Conservation (phyloP, 2,329 filamentous ascomycete genomes). For the Aspergillus phoenicis region DNA sequence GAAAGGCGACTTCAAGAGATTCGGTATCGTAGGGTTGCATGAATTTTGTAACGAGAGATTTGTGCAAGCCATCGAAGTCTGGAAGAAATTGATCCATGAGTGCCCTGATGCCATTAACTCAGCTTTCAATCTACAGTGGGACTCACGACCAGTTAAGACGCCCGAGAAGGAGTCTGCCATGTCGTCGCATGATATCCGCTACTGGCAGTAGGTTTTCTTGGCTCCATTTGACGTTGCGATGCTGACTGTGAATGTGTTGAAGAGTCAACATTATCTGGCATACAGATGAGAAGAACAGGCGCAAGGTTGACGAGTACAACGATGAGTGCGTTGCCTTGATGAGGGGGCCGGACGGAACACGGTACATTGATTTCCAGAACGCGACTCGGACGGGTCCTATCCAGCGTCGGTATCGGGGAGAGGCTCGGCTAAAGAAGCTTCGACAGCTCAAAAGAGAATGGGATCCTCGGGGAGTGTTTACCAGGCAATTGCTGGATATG, state of each 20-base stretch:
- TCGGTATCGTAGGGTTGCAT: not conserved
- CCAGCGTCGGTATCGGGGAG: not conserved
- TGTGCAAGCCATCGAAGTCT: not conserved
- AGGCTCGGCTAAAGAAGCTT: not conserved
- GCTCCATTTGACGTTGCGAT: not conserved
- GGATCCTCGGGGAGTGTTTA: not conserved
- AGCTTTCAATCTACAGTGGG: not conserved
- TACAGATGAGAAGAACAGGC: not conserved
- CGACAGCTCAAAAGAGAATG: not conserved
- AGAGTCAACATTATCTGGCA: conserved; percentile 2
- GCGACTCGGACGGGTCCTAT: not conserved
- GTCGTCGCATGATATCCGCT: conserved; percentile 1
- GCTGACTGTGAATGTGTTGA: not conserved
- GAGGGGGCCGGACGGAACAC: not conserved
- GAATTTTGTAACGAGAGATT: not conserved
- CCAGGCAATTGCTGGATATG: not conserved
- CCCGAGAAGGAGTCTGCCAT: not conserved
- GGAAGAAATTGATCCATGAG: not conserved
- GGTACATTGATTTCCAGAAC: not conserved
- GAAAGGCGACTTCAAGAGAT: conserved; percentile 2
- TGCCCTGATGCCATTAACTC: conserved; percentile 1
- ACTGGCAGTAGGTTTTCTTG: not conserved
- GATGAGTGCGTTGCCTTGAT: not conserved
- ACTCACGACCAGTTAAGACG: not conserved
- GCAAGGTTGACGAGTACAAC: not conserved